Percentiles rank a stretch among this genome's conserved stretches.
Conservation (phyloP, 148 eudicot species). For the Camellia granthamiana region DNA sequence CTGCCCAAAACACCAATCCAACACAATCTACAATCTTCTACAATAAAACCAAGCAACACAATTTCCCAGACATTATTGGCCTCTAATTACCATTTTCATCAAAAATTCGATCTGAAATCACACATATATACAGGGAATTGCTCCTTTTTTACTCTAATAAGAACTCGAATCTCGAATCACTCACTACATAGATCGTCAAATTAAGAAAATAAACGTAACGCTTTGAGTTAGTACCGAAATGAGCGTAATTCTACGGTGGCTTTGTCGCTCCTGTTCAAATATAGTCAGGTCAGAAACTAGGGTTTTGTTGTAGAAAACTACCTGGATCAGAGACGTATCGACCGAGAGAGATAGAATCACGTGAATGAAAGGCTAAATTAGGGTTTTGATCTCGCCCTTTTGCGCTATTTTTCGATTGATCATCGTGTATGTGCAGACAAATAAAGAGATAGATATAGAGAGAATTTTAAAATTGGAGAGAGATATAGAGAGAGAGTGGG, state of each 20-base stretch:
- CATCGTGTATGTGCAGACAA: background rate
- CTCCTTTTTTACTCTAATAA: background rate
- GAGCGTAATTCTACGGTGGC: conserved; percentile 3
- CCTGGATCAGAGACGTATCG: conserved; percentile 18
- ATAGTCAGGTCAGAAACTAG: background rate
- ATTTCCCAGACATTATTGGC: background rate
- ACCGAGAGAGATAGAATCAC: background rate
- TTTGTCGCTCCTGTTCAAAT: background rate
- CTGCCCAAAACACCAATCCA: conserved; percentile 5
- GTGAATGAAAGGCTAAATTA: background rate
- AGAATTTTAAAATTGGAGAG: background rate
- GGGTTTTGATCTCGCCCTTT: background rate
- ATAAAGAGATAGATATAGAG: background rate
- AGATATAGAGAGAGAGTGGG: background rate
- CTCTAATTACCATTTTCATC: background rate
- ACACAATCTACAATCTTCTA: conserved; percentile 13
- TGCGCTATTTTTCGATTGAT: background rate
- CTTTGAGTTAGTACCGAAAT: background rate
- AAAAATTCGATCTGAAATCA: background rate
- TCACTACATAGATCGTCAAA: background rate
- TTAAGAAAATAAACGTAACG: background rate
- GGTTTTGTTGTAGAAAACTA: conserved; percentile 6
- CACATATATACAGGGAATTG: background rate
- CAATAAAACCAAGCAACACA: background rate
- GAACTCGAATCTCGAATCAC: background rate